Conservation (phyloP, 257 asterid species). For the Misopates orontium region DNA sequence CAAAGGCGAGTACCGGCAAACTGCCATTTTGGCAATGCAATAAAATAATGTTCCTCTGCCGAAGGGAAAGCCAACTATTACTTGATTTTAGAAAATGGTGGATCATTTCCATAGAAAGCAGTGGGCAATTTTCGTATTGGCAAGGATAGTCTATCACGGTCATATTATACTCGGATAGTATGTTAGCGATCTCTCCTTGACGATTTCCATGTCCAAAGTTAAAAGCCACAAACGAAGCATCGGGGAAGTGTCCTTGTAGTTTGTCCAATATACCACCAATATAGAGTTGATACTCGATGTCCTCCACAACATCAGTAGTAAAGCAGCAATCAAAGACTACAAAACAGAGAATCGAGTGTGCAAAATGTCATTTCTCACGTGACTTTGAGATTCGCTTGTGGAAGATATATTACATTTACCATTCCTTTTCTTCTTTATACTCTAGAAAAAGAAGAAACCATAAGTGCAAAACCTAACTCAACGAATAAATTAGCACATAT, state of each 20-base stretch:
- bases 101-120: slow-evolving; percentile 62
- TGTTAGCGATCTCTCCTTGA: slow-evolving; percentile 29
- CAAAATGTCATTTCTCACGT: slow-evolving; percentile 16
- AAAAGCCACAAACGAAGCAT: slow-evolving; percentile 59
- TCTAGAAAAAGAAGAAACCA: too few species aligned
- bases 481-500: too few species aligned
- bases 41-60: slow-evolving; percentile 59
- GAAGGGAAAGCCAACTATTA: slow-evolving; percentile 61
- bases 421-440: too few species aligned
- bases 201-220: slow-evolving; percentile 54
- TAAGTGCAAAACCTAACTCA: too few species aligned
- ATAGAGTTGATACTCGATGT: slow-evolving; percentile 40
- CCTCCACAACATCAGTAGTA: slow-evolving; percentile 39
- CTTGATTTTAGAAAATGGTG: slow-evolving; percentile 59
- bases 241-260: slow-evolving; percentile 52
- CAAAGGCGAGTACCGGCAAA: slow-evolving; percentile 58
- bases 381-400: too few species aligned
- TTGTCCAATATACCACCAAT: slow-evolving; percentile 45
- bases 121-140: slow-evolving; percentile 46
- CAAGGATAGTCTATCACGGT: slow-evolving; percentile 53
- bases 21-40: slow-evolving; percentile 62
- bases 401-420: not conserved
- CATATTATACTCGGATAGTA: slow-evolving; percentile 41
- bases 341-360: slow-evolving; percentile 21
- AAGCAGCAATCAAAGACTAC: slow-evolving; percentile 79